Percentiles rank a stretch among this genome's conserved stretches.
phyloP scores from a whole-genome alignment of 2,329 filamentous ascomycete species.

The Pseudogymnoascus sp. region DNA sequence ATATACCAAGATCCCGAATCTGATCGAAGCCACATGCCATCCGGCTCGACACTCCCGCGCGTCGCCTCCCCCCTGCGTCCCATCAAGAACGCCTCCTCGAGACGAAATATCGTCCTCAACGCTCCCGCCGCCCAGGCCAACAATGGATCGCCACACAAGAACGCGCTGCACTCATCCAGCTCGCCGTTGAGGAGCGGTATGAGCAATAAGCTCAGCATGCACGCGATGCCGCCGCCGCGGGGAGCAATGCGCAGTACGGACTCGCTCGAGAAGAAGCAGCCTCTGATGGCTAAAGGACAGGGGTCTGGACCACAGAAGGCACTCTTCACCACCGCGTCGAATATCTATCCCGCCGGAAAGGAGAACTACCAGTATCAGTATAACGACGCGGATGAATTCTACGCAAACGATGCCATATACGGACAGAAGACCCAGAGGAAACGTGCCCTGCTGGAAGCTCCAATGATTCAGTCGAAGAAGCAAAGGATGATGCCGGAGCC shows the following conservation, averaged over 20 bases:
- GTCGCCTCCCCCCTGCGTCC: constrained; percentile 32
- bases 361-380: constrained; percentile 41
- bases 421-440: constrained; percentile 43
- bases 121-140: constrained; percentile 42
- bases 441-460: constrained; percentile 62
- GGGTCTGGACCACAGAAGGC: constrained; percentile 46
- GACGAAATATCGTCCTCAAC: constrained; percentile 58
- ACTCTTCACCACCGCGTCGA: constrained; percentile 33
- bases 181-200: constrained; percentile 50
- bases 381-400: constrained; percentile 13
- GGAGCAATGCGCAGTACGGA: constrained; percentile 49
- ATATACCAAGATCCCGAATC: constrained; percentile 48
- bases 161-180: constrained; percentile 42
- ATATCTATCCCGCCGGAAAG: constrained; percentile 37
- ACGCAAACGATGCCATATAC: constrained; percentile 39
- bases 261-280: constrained; percentile 57
- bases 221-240: constrained; percentile 57
- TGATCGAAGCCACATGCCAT: constrained; percentile 28
- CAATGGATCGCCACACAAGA: constrained; percentile 63
- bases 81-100: constrained; percentile 32
- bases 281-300: constrained; percentile 30
- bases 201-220: constrained; percentile 55
- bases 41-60: constrained; percentile 11
- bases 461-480: constrained; percentile 65
- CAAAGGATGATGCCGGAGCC: constrained; percentile 41